Evolutionary conservation across 169 alveolate genomes (phyloP).

Genomic region (Plasmodium malariae): DNA sequence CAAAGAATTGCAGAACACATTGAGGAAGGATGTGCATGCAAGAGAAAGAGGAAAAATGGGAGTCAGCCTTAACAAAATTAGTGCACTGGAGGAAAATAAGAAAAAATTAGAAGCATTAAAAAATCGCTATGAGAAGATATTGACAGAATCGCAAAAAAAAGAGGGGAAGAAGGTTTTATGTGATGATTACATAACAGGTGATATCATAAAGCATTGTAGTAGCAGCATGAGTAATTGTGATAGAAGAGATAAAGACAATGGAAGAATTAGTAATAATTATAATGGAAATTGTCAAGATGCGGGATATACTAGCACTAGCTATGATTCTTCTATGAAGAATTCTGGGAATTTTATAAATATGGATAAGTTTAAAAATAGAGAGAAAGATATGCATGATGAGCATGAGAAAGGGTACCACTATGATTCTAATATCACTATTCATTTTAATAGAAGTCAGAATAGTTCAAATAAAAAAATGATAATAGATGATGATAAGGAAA

Average conservation of each 20-base stretch:
- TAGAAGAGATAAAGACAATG: neutral
- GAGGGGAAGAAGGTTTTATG: neutral
- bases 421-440: neutral
- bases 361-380: neutral
- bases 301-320: no score
- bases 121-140: slow-evolving; percentile 47
- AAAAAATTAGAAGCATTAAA: slow-evolving; percentile 41
- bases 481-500: neutral
- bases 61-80: neutral
- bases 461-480: neutral
- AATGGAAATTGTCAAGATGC: neutral
- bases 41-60: neutral
- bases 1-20: neutral
- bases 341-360: no score
- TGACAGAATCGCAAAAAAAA: slow-evolving; percentile 31
- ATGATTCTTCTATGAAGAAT: no score
- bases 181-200: neutral
- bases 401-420: neutral
- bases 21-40: neutral
- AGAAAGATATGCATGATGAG: neutral
- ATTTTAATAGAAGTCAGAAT: neutral
- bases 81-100: slow-evolving; percentile 71
- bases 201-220: neutral
- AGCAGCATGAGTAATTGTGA: neutral
- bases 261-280: neutral